These are phyloP conservation scores for Penicillium occitanis DNA, from an alignment of 2,329 filamentous ascomycete species.

Conservation along the genomic window DNA sequence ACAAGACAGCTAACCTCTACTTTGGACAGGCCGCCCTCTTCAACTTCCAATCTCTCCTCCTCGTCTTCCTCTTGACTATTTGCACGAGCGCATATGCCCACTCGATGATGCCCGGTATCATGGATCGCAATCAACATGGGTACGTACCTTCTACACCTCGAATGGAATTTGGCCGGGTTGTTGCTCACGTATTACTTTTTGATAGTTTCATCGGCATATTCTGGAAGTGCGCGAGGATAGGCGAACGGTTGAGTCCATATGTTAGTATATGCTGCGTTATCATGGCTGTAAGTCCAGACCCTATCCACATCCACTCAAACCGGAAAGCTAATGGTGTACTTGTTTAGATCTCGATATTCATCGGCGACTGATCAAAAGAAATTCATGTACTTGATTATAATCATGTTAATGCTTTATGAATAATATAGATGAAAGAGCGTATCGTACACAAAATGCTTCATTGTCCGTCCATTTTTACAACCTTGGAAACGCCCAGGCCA, in stretches of 20 bases:
- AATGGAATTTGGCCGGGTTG: too few relatives aligned
- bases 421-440: not conserved
- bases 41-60: slow-evolving; percentile 96
- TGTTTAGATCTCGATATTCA: slow-evolving; percentile 38
- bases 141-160: slow-evolving; percentile 44
- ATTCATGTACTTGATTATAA: slow-evolving; percentile 1
- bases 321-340: not conserved
- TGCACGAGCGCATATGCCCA: slow-evolving; percentile 95
- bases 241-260: slow-evolving; percentile 90
- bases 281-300: slow-evolving; percentile 72
- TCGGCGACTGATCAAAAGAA: slow-evolving; percentile 32
- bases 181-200: not conserved
- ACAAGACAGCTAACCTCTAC: not conserved
- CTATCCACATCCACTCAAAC: not conserved
- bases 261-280: slow-evolving; percentile 88
- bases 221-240: slow-evolving; percentile 93
- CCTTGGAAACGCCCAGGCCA: not conserved
- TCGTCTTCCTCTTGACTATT: slow-evolving; percentile 91
- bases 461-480: not conserved
- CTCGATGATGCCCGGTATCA: slow-evolving; percentile 80
- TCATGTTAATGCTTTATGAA: slow-evolving; percentile 10
- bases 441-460: not conserved
- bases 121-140: slow-evolving; percentile 93
- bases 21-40: slow-evolving; percentile 79
- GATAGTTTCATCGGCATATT: slow-evolving; percentile 78